Percentiles rank a stretch among this genome's conserved stretches.
Conservation (phyloP, 1,284 basidiomycete species). For the Pyrrhoderma lamaoense region DNA sequence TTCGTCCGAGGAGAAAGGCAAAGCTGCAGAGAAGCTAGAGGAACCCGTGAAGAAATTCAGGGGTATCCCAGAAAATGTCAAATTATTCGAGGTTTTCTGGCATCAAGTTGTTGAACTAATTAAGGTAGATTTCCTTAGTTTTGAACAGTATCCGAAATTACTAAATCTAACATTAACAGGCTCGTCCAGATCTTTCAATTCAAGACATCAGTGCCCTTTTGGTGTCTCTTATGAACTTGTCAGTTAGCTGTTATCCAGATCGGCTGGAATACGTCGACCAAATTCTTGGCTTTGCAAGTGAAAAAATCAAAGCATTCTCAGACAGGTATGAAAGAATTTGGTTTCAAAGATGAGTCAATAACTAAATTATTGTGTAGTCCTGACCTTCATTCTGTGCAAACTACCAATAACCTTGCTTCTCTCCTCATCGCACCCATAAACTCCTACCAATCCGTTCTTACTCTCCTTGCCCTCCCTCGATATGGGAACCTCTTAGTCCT, state of each 20-base stretch:
- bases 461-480: constrained; percentile 84
- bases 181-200: constrained; percentile 89
- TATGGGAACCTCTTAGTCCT: constrained; percentile 76
- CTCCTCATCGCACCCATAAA: constrained; percentile 88
- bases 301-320: constrained; percentile 78
- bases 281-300: constrained; percentile 78
- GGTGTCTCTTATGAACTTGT: constrained; percentile 89
- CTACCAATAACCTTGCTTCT: constrained; percentile 81
- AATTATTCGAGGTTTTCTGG: constrained; percentile 96
- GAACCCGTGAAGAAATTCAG: constrained; percentile 68
- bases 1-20: constrained; percentile 36
- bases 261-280: constrained; percentile 93
- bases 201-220: constrained; percentile 92
- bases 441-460: constrained; percentile 89
- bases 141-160: not conserved
- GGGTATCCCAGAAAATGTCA: constrained; percentile 88
- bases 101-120: constrained; percentile 95
- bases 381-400: constrained; percentile 81
- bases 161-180: constrained; percentile 39
- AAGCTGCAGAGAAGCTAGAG: constrained; percentile 39
- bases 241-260: constrained; percentile 92
- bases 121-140: constrained; percentile 50
- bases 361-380: constrained; percentile 42
- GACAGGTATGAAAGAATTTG: constrained; percentile 50
- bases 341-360: not conserved